phyloP scores from a whole-genome alignment of 352 stramenopile genomes.

The Phytophthora meadii region DNA sequence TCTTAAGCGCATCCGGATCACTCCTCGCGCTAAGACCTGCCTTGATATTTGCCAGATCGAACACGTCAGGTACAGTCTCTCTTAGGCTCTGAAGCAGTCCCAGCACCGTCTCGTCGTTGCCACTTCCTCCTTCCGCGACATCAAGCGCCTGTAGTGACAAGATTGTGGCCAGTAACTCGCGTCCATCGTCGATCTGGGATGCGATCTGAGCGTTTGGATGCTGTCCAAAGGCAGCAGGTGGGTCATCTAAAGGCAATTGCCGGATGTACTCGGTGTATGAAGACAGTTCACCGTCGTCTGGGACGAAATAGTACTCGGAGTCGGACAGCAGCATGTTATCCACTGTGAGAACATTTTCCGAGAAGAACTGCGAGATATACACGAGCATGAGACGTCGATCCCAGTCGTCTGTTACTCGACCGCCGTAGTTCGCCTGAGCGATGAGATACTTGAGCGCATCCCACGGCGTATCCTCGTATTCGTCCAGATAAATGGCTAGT shows the following conservation, averaged over 20 bases:
- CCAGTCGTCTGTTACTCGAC: slow-evolving; percentile 96
- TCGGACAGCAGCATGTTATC: slow-evolving; percentile 90
- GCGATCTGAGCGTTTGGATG: slow-evolving; percentile 96
- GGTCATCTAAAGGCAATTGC: slow-evolving; percentile 90
- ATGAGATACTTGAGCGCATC: slow-evolving; percentile 97
- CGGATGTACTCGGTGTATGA: slow-evolving; percentile 93
- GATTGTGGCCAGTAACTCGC: slow-evolving; percentile 90
- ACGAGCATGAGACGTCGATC: slow-evolving; percentile 95
- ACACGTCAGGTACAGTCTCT: slow-evolving; percentile 91
- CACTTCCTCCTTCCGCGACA: slow-evolving; percentile 81
- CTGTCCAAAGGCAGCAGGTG: slow-evolving; percentile 94
- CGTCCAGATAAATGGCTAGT: slow-evolving; percentile 94
- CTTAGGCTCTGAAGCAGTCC: slow-evolving; percentile 82
- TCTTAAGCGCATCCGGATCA: slow-evolving; percentile 94
- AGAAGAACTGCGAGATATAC: slow-evolving; percentile 97
- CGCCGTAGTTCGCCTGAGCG: slow-evolving; percentile 96
- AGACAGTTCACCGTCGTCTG: slow-evolving; percentile 89
- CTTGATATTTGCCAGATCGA: slow-evolving; percentile 88
- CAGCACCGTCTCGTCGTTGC: slow-evolving; percentile 91
- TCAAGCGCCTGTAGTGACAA: slow-evolving; percentile 90
- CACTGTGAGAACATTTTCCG: slow-evolving; percentile 84
- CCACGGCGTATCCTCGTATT: slow-evolving; percentile 93
- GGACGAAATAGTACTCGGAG: slow-evolving; percentile 94
- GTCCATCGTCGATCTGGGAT: slow-evolving; percentile 94
- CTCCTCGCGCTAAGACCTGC: slow-evolving; percentile 63